A percentile compares a stretch with the other conserved stretches of the same genome.
Evolutionary conservation across 2,329 filamentous ascomycete genomes (phyloP).

Genomic region (Aspergillus thermomutatus): DNA sequence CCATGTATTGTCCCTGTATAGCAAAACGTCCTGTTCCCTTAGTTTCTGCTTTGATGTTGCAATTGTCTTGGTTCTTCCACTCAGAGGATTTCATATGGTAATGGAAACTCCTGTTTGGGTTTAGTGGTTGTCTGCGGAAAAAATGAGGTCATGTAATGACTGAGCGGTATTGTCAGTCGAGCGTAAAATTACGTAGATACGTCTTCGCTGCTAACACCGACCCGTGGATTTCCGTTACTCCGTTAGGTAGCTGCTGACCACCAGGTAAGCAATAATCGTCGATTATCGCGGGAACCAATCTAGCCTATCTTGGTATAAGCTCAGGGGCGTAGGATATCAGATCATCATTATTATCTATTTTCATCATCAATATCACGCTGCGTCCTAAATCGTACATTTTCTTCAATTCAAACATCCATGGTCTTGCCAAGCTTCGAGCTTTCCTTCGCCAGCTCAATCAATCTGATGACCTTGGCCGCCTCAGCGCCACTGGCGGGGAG

Average conservation of each 20-base stretch:
- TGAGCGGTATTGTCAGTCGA: background rate
- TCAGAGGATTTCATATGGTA: conserved; percentile 35
- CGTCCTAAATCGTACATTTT: background rate
- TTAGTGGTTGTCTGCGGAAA: conserved; percentile 18
- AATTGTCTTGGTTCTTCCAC: conserved; percentile 21
- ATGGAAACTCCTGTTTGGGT: conserved; percentile 28
- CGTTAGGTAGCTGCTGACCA: background rate
- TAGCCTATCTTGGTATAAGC: background rate
- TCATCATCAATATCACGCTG: background rate
- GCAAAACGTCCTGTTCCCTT: background rate
- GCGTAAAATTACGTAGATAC: background rate
- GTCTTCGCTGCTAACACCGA: background rate
- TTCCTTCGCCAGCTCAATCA: conserved; percentile 55
- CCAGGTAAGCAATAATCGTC: background rate
- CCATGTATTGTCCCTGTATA: background rate
- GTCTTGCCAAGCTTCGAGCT: conserved; percentile 53
- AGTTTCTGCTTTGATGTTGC: background rate
- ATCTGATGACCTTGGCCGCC: conserved; percentile 51
- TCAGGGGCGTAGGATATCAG: background rate
- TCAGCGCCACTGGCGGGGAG: conserved; percentile 55
- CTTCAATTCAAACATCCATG: conserved; percentile 30
- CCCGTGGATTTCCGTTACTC: background rate
- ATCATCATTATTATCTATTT: background rate
- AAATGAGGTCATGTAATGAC: conserved; percentile 7
- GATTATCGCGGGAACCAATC: no score